Evolutionary conservation across 371 early-diverging fungal species (phyloP).

Genomic region (Dipsacomyces acuminosporus): DNA sequence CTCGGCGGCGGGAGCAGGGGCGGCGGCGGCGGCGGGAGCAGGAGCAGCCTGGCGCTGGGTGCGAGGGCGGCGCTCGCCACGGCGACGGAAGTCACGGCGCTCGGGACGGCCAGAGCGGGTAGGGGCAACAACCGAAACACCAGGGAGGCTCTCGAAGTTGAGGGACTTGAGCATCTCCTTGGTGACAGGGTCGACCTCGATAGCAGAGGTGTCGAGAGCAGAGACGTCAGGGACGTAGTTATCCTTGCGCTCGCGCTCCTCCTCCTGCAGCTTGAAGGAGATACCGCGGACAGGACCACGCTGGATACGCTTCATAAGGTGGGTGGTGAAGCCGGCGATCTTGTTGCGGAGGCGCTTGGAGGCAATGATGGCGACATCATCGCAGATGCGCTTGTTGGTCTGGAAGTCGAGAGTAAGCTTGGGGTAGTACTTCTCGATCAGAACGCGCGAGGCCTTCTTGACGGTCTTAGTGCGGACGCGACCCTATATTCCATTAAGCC

Average conservation of each 20-base stretch:
- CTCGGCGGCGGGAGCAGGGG: constrained; percentile 26
- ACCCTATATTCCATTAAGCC: constrained; percentile 58
- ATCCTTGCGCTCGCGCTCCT: constrained; percentile 99
- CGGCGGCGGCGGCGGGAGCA: constrained; percentile 25
- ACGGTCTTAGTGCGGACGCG: constrained; percentile 97
- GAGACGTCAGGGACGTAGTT: constrained; percentile 99
- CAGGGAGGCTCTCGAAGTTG: constrained; percentile 83
- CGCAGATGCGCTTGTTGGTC: constrained; percentile 99
- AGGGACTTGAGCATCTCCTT: constrained; percentile 93
- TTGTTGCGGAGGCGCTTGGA: constrained; percentile 99
- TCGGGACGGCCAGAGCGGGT: constrained; percentile 43
- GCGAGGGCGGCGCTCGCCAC: constrained; percentile 40
- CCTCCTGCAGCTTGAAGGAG: constrained; percentile 99
- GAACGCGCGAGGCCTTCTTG: constrained; percentile 99
- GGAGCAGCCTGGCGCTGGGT: constrained; percentile 35
- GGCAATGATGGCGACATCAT: constrained; percentile 97
- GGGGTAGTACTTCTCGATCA: constrained; percentile 99
- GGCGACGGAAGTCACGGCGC: constrained; percentile 46
- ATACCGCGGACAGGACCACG: constrained; percentile 99
- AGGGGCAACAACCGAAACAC: constrained; percentile 57
- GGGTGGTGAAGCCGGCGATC: constrained; percentile 99
- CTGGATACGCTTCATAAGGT: constrained; percentile 99
- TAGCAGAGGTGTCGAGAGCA: constrained; percentile 89
- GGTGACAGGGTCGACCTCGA: constrained; percentile 97
- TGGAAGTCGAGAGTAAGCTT: constrained; percentile 99